A percentile compares a stretch with the other conserved stretches of the same genome.
Evolutionary conservation across 257 asterid genomes (phyloP).

Genomic region (Solanum chmielewskii): DNA sequence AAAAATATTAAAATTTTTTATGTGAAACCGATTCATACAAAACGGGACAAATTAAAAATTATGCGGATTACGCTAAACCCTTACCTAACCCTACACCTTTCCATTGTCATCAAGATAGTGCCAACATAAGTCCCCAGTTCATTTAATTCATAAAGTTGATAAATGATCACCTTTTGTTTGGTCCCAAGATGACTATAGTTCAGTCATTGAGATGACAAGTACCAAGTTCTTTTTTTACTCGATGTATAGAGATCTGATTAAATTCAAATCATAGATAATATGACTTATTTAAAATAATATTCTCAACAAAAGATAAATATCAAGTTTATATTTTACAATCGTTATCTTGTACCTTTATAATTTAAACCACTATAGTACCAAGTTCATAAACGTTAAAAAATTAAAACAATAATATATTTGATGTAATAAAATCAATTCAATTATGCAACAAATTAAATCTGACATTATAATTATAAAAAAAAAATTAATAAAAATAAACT

Average conservation of each 20-base stretch:
- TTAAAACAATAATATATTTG: too few species aligned
- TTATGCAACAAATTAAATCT: not conserved
- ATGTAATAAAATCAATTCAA: too few species aligned
- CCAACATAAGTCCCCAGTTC: not conserved
- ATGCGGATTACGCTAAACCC: too few species aligned
- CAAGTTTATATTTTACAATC: too few species aligned
- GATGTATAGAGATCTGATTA: fast-evolving
- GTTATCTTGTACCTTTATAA: too few species aligned
- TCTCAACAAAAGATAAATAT: fast-evolving
- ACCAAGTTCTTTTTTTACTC: not conserved
- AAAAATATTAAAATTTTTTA: too few species aligned
- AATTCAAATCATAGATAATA: fast-evolving
- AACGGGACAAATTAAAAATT: too few species aligned
- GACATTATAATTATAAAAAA: not conserved
- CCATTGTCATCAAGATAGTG: too few species aligned
- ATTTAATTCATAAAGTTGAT: not conserved
- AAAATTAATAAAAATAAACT: not conserved
- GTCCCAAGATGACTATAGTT: not conserved
- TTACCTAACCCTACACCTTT: fast-evolving
- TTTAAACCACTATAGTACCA: not conserved
- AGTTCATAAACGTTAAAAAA: not conserved
- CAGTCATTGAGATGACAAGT: not conserved
- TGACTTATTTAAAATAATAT: fast-evolving
- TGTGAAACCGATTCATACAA: fast-evolving
- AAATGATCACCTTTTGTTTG: not conserved